Conservation (phyloP, 768 basidiomycete genomes). For the Agaricus sinodeliciosus region DNA sequence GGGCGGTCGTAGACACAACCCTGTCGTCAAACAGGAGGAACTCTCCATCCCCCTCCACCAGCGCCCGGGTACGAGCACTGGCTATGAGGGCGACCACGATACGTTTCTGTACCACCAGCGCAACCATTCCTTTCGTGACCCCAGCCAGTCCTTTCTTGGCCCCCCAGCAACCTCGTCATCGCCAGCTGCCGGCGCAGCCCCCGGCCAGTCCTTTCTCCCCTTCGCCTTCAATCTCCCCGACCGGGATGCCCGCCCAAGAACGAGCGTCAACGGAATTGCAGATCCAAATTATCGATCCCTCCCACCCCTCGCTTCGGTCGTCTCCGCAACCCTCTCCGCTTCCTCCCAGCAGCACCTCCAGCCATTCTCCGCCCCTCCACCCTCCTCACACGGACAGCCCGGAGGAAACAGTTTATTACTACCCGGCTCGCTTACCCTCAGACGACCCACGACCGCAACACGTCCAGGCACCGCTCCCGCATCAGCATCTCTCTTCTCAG, state of each 20-base stretch:
- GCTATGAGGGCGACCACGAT: constrained; percentile 51
- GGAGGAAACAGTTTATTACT: constrained; percentile 44
- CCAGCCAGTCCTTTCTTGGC: constrained; percentile 76
- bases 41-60: constrained; percentile 27
- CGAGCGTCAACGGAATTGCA: constrained; percentile 30
- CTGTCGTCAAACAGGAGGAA: constrained; percentile 36
- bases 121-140: constrained; percentile 70
- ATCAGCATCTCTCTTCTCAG: constrained; percentile 53
- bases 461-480: constrained; percentile 72
- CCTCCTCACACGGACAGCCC: constrained; percentile 24
- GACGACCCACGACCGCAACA: constrained; percentile 53
- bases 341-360: constrained; percentile 30
- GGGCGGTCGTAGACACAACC: constrained; percentile 14
- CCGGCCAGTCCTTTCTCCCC: constrained; percentile 68
- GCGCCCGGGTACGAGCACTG: constrained; percentile 69
- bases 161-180: constrained; percentile 22
- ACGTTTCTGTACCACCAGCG: constrained; percentile 25
- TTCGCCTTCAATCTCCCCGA: constrained; percentile 27
- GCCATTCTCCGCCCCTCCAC: constrained; percentile 24
- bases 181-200: constrained; percentile 26
- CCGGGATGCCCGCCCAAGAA: constrained; percentile 20
- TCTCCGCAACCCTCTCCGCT: constrained; percentile 62
- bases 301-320: constrained; percentile 71
- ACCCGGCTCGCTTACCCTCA: constrained; percentile 45
- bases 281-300: constrained; percentile 38